Evolutionary conservation across 2,329 filamentous ascomycete genomes (phyloP).

Genomic region (Nakataea oryzae): DNA sequence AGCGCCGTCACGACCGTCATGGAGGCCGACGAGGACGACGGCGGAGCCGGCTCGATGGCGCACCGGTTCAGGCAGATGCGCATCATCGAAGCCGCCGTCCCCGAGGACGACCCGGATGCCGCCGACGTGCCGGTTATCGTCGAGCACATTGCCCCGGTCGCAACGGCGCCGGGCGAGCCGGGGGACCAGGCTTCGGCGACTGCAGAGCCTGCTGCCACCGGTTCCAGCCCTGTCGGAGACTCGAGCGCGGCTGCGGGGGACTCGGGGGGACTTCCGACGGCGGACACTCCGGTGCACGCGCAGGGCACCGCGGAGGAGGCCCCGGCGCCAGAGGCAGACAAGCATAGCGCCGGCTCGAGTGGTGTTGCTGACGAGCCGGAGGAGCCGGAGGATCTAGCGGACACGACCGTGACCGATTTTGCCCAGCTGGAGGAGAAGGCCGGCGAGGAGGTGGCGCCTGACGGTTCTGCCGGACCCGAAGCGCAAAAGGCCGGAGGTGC

Average conservation of each 20-base stretch:
- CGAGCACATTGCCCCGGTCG: conserved; percentile 15
- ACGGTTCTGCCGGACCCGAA: conserved; percentile 1
- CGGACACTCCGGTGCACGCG: neutral
- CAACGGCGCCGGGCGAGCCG: neutral
- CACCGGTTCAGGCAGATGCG: conserved; percentile 35
- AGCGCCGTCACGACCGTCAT: conserved; percentile 72
- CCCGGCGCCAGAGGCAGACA: neutral
- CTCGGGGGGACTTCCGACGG: neutral
- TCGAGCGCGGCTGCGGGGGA: neutral
- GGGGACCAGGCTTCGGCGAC: conserved; percentile 3
- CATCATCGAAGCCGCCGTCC: conserved; percentile 43
- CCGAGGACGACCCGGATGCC: conserved; percentile 35
- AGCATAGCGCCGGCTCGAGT: neutral
- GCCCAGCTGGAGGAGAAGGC: conserved; percentile 9
- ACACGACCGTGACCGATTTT: conserved; percentile 4
- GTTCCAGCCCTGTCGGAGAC: neutral
- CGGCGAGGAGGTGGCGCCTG: conserved; percentile 11
- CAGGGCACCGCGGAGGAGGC: neutral
- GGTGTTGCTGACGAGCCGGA: neutral
- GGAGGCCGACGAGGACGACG: conserved; percentile 73
- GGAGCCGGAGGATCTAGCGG: neutral
- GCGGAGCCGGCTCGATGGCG: conserved; percentile 10
- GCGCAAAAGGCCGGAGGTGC: conserved; percentile 6
- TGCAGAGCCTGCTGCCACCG: neutral
- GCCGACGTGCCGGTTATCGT: conserved; percentile 27